Evolutionary conservation across 495 filamentous ascomycete genomes (phyloP).

Genomic region (Podospora sp.): DNA sequence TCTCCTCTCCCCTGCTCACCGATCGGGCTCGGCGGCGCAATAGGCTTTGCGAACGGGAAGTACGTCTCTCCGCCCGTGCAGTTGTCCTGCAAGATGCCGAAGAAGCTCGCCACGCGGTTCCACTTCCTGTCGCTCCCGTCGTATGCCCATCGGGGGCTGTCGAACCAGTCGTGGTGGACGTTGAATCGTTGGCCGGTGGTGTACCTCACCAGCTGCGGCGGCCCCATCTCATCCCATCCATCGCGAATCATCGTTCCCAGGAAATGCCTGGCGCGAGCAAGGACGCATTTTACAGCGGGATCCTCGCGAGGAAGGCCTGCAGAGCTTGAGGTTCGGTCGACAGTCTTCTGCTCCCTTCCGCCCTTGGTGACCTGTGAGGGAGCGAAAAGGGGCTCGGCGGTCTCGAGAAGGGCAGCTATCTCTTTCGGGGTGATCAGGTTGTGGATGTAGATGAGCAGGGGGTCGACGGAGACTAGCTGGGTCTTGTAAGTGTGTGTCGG

Average conservation of each 20-base stretch:
- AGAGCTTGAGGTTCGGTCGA: slow-evolving; percentile 48
- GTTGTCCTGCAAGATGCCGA: slow-evolving; percentile 46
- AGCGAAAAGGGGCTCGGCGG: slow-evolving; percentile 42
- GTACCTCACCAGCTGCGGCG: slow-evolving; percentile 55
- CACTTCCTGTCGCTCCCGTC: slow-evolving; percentile 36
- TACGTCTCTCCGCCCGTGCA: slow-evolving; percentile 52
- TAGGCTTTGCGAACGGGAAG: slow-evolving; percentile 46
- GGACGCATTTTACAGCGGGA: slow-evolving; percentile 45
- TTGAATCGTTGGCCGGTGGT: slow-evolving; percentile 49
- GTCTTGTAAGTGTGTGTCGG: slow-evolving; percentile 41
- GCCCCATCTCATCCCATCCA: slow-evolving; percentile 50
- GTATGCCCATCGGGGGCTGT: slow-evolving; percentile 27
- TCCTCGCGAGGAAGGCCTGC: slow-evolving; percentile 47
- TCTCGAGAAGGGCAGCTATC: slow-evolving; percentile 40
- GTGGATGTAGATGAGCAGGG: slow-evolving; percentile 51
- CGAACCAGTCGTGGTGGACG: slow-evolving; percentile 53
- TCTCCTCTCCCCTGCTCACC: slow-evolving; percentile 29
- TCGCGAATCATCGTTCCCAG: slow-evolving; percentile 49
- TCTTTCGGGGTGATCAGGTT: slow-evolving; percentile 43
- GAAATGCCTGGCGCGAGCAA: slow-evolving; percentile 44
- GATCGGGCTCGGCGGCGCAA: slow-evolving; percentile 24
- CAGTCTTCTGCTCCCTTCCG: slow-evolving; percentile 38
- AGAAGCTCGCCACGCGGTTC: slow-evolving; percentile 54
- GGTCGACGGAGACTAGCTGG: slow-evolving; percentile 49
- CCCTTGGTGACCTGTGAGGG: slow-evolving; percentile 46